A percentile compares a stretch with the other conserved stretches of the same genome.
phyloP scores from a whole-genome alignment of 2,329 filamentous ascomycete genomes.

The Stenocarpella maydis region DNA sequence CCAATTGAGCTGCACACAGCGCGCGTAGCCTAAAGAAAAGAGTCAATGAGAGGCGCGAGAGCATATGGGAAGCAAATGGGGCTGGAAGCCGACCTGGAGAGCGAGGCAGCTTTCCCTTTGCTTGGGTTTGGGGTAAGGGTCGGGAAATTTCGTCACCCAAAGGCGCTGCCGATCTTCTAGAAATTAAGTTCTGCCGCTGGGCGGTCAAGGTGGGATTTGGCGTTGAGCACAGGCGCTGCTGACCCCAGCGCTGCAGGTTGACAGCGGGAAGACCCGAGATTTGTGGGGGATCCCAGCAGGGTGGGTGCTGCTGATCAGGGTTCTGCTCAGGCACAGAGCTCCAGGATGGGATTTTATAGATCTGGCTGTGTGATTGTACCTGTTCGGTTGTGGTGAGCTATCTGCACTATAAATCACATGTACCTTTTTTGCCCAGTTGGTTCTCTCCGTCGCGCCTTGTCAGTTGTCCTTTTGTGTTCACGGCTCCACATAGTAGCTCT shows the following conservation, averaged over 20 bases:
- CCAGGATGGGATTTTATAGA: background rate
- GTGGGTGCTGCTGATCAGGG: background rate
- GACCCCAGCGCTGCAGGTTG: background rate
- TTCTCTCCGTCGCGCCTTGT: background rate
- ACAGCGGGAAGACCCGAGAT: slow-evolving; percentile 28
- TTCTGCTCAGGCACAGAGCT: background rate
- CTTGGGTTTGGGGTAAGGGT: background rate
- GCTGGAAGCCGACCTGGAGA: slow-evolving; percentile 1
- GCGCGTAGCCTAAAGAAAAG: slow-evolving; percentile 5
- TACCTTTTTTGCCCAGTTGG: too few species aligned
- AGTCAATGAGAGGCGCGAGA: slow-evolving; percentile 6
- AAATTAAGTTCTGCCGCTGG: slow-evolving; percentile 31
- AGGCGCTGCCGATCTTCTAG: slow-evolving; percentile 5
- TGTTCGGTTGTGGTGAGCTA: background rate
- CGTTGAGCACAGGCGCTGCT: slow-evolving; percentile 18
- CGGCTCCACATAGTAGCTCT: background rate
- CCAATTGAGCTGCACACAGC: slow-evolving; percentile 2
- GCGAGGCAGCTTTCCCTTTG: background rate
- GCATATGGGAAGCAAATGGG: slow-evolving; percentile 20
- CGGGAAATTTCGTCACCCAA: slow-evolving; percentile 9
- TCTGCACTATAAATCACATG: background rate
- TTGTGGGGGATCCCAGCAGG: slow-evolving; percentile 19
- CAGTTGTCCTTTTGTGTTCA: background rate
- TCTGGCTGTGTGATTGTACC: background rate
- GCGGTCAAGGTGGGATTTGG: slow-evolving; percentile 22